Evolutionary conservation across 140 eudicot genomes (phyloP), one percentile per base, ranked within the genome.

Genomic region (Flaveria floridana): DNA sequence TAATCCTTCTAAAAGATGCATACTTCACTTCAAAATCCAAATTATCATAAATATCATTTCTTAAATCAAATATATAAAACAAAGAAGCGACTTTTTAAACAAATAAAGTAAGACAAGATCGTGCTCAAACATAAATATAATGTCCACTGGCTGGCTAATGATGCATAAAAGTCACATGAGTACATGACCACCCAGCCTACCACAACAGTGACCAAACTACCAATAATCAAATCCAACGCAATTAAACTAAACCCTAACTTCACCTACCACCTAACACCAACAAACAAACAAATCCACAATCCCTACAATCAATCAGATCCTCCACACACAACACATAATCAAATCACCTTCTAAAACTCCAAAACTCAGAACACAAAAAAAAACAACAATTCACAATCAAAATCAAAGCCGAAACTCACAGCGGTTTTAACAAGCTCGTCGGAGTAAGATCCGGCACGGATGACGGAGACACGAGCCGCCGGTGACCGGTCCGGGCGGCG

Each of bases 361-460:
- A 55, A 56, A 67, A 13, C 10, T 63, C 1, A 26, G 52, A 15
- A 52, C 11, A n/a, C 39, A 21, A 50, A 64, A 28, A 28, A 7
- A 34, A 18, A 57, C 4, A 21, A 63, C 0, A 28, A 16, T 7
- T 44, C 70, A 65, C 14, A 59, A 25, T 34, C 16, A 2, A 62
- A 11, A 70, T 57, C 15, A 14, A 64, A 39, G n/a, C 8, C 26
- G 26, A 37, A 14, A 65, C 82, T 74, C 70, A 92, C 98, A 65
- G 96, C 95, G 67, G 98, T 92, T 80, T 89, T 80, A 72, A 92
- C 82, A 71, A 92, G 98, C 20, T 92, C 98, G 19, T 92, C 95
- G 64, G 95, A 72, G 87, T 92, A 92, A 59, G 85, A 81, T 80
- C 82, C 82, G 11, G 98, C 95, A 71, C 92, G 91, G 80, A 90